A percentile compares a stretch with the other conserved stretches of the same genome.
Conservation (phyloP, 2,329 filamentous ascomycete genomes). For the Clonostachys solani region DNA sequence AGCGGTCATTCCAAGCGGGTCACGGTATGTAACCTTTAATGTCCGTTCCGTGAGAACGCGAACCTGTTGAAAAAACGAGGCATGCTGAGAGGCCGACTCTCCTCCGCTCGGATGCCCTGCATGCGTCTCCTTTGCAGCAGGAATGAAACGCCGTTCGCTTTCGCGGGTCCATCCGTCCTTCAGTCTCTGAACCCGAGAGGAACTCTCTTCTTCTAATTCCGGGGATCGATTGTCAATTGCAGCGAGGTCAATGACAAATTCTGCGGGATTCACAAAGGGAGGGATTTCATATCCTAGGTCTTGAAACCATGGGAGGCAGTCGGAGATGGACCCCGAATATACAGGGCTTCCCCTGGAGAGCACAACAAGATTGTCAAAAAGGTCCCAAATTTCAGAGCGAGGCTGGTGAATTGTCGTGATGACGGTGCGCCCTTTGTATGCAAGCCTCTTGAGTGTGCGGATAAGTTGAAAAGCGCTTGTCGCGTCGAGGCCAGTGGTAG, state of each 20-base stretch:
- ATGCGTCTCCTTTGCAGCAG: conserved; percentile 6
- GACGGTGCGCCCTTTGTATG: conserved; percentile 64
- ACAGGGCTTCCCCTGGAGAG: conserved; percentile 64
- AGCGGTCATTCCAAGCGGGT: conserved; percentile 71
- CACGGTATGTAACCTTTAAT: conserved; percentile 68
- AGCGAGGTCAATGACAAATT: conserved; percentile 70
- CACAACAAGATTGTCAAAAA: conserved; percentile 70
- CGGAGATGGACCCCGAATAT: conserved; percentile 57
- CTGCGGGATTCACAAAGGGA: conserved; percentile 72
- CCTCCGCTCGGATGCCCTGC: too few species aligned
- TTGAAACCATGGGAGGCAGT: conserved; percentile 62
- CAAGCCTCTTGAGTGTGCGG: conserved; percentile 63
- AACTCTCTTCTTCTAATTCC: conserved; percentile 58
- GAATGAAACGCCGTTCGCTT: conserved; percentile 17
- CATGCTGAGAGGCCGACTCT: conserved; percentile 30
- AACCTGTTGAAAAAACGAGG: conserved; percentile 58
- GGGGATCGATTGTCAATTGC: conserved; percentile 69
- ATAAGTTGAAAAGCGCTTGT: conserved; percentile 74
- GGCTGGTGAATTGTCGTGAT: conserved; percentile 76
- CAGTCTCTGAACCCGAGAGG: conserved; percentile 55
- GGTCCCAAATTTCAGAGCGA: conserved; percentile 73
- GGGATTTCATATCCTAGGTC: conserved; percentile 57
- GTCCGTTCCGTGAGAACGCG: conserved; percentile 64
- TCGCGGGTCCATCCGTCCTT: conserved; percentile 54
- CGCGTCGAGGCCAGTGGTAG: conserved; percentile 73